Conservation (phyloP, 1,284 basidiomycete genomes). For the Tetrapyrgos nigripes region DNA sequence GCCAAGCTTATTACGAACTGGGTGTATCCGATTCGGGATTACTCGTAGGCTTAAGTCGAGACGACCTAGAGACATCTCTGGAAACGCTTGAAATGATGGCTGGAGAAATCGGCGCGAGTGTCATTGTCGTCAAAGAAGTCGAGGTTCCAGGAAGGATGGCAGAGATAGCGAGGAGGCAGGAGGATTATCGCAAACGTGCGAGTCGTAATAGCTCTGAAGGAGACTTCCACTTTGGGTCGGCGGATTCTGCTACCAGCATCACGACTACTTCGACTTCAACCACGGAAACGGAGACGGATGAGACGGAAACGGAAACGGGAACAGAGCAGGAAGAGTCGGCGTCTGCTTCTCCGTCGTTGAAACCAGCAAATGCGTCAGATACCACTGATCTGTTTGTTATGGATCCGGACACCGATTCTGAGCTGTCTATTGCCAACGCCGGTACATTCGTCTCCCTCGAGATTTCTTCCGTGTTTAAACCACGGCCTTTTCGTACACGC, state of each 20-base stretch:
- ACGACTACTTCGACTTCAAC: slow-evolving; percentile 25
- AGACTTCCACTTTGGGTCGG: slow-evolving; percentile 8
- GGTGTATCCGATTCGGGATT: slow-evolving; percentile 89
- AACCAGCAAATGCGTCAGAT: slow-evolving; percentile 16
- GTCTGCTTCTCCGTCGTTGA: no score
- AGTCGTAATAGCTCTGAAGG: slow-evolving; percentile 6
- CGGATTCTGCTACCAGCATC: slow-evolving; percentile 4
- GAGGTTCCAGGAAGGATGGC: slow-evolving; percentile 67
- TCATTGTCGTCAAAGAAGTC: slow-evolving; percentile 87
- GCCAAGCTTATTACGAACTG: slow-evolving; percentile 92
- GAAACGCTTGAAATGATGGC: slow-evolving; percentile 93
- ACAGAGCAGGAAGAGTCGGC: slow-evolving; percentile 37
- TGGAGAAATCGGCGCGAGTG: slow-evolving; percentile 87
- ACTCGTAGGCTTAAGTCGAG: slow-evolving; percentile 78
- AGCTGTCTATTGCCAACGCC: background rate
- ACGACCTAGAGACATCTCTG: slow-evolving; percentile 81
- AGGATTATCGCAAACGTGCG: slow-evolving; percentile 26
- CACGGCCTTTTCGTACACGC: slow-evolving; percentile 63
- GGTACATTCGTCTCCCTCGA: slow-evolving; percentile 57
- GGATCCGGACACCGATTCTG: slow-evolving; percentile 50
- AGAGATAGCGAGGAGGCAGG: slow-evolving; percentile 45
- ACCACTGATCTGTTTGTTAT: slow-evolving; percentile 50
- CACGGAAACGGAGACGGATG: slow-evolving; percentile 47
- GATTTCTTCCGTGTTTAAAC: slow-evolving; percentile 74
- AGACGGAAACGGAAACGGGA: slow-evolving; percentile 41